A percentile compares a stretch with the other conserved stretches of the same genome.
These are phyloP conservation scores for Komagataella populi DNA, from an alignment of 805 yeast genomes.

Conservation along the genomic window DNA sequence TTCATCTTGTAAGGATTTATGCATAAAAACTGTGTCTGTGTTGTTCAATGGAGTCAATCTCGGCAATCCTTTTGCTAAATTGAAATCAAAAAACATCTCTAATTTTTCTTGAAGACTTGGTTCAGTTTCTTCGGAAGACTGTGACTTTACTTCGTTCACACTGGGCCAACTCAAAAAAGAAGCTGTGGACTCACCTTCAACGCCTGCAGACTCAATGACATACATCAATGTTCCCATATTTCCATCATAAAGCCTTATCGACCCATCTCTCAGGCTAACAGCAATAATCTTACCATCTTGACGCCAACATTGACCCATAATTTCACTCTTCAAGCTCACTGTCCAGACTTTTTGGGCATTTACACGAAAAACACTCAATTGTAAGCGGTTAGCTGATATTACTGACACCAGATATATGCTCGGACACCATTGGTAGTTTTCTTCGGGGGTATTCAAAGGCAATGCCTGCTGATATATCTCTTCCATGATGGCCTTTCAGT, in stretches of 20 bases:
- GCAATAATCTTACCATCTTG: slow-evolving; percentile 13
- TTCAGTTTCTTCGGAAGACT: not conserved
- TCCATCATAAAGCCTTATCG: slow-evolving; percentile 14
- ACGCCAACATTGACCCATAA: slow-evolving; percentile 2
- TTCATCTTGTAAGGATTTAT: not conserved
- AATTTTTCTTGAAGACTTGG: not conserved
- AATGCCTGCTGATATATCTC: not conserved
- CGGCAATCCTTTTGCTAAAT: slow-evolving; percentile 13
- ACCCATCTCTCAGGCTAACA: slow-evolving; percentile 10
- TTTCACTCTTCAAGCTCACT: slow-evolving; percentile 1
- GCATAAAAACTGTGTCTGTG: not conserved
- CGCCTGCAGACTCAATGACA: not conserved
- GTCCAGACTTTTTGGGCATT: slow-evolving; percentile 20
- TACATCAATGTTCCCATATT: slow-evolving; percentile 13
- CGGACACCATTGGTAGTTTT: slow-evolving; percentile 12
- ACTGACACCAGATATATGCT: slow-evolving; percentile 19
- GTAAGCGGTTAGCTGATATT: slow-evolving; percentile 6
- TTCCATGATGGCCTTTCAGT: not conserved
- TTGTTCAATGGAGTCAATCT: slow-evolving; percentile 5
- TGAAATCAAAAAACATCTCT: slow-evolving; percentile 6
- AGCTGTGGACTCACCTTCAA: not conserved
- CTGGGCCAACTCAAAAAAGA: not conserved
- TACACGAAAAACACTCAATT: slow-evolving; percentile 11
- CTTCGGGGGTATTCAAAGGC: not conserved
- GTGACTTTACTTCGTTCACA: not conserved